Conservation (phyloP, 352 stramenopile species). For the Phytophthora syringae region DNA sequence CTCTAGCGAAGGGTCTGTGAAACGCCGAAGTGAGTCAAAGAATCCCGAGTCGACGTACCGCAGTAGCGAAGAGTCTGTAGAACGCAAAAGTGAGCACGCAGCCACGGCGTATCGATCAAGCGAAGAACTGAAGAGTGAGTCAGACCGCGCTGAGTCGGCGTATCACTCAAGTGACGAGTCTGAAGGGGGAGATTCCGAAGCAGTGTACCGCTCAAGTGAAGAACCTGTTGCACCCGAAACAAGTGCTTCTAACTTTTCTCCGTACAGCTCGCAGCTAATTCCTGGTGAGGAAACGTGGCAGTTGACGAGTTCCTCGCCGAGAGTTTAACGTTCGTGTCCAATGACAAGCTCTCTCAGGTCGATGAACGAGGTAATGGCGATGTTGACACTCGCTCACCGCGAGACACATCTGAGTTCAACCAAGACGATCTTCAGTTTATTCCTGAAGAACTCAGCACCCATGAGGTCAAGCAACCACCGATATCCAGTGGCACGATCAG, state of each 20-base stretch:
- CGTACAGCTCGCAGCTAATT: constrained; percentile 32
- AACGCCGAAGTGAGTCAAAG: too few species aligned
- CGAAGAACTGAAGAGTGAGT: constrained; percentile 8
- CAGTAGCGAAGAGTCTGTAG: background rate
- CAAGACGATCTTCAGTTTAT: constrained; percentile 26
- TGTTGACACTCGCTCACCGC: constrained; percentile 26
- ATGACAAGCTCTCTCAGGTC: constrained; percentile 24
- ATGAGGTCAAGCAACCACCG: constrained; percentile 17
- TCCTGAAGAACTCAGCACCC: constrained; percentile 21
- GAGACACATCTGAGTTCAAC: constrained; percentile 17
- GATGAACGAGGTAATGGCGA: constrained; percentile 20
- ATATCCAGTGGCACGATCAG: constrained; percentile 32
- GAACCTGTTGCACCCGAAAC: constrained; percentile 16
- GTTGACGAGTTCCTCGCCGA: constrained; percentile 40
- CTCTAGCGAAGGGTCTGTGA: background rate
- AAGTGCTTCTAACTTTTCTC: constrained; percentile 20
- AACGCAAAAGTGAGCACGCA: background rate
- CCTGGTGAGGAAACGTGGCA: constrained; percentile 20
- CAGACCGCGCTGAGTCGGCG: background rate
- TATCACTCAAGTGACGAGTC: constrained; percentile 15
- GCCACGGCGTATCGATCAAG: background rate
- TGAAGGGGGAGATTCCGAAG: constrained; percentile 18
- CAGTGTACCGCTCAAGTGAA: constrained; percentile 12
- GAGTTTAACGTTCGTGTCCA: constrained; percentile 10
- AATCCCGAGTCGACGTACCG: too few species aligned